phyloP scores from a whole-genome alignment of 495 filamentous ascomycete genomes.

The Podospora bellae-mahoneyi region DNA sequence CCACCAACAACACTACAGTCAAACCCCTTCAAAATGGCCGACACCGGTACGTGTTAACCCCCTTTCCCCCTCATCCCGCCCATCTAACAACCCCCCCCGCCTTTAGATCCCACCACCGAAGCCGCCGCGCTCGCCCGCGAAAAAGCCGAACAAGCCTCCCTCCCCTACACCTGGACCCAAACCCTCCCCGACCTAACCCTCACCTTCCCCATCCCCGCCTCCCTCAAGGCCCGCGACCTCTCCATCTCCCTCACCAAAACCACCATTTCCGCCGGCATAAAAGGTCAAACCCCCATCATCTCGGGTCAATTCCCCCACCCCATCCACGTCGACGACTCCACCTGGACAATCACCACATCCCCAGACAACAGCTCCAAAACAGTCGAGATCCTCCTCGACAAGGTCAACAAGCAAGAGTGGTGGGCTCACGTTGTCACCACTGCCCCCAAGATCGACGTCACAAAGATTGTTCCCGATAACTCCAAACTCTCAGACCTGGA shows the following conservation, averaged over 20 bases:
- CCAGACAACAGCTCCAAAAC: conserved; percentile 61
- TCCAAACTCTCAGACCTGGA: conserved; percentile 87
- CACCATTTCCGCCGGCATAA: conserved; percentile 75
- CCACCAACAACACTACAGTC: not conserved
- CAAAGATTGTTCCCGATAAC: conserved; percentile 91
- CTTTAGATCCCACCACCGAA: conserved; percentile 49
- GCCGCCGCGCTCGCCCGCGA: conserved; percentile 75
- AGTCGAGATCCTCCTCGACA: conserved; percentile 88
- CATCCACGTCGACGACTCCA: conserved; percentile 78
- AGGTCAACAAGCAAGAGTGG: conserved; percentile 96
- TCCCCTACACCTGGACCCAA: conserved; percentile 97
- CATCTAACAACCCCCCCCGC: conserved; percentile 12
- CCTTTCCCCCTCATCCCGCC: not conserved
- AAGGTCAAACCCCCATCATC: conserved; percentile 82
- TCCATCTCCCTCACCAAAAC: conserved; percentile 78
- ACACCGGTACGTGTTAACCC: not conserved
- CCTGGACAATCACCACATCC: conserved; percentile 84
- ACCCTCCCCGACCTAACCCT: conserved; percentile 91
- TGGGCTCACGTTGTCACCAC: conserved; percentile 85
- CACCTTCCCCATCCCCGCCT: conserved; percentile 66
- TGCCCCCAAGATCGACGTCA: conserved; percentile 87
- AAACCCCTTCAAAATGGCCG: not conserved
- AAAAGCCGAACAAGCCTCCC: conserved; percentile 78
- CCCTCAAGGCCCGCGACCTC: conserved; percentile 79
- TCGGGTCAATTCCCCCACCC: conserved; percentile 73